A percentile compares a stretch with the other conserved stretches of the same genome.
Conservation (phyloP, 2,329 filamentous ascomycete species). For the Clarireedia homoeocarpa region DNA sequence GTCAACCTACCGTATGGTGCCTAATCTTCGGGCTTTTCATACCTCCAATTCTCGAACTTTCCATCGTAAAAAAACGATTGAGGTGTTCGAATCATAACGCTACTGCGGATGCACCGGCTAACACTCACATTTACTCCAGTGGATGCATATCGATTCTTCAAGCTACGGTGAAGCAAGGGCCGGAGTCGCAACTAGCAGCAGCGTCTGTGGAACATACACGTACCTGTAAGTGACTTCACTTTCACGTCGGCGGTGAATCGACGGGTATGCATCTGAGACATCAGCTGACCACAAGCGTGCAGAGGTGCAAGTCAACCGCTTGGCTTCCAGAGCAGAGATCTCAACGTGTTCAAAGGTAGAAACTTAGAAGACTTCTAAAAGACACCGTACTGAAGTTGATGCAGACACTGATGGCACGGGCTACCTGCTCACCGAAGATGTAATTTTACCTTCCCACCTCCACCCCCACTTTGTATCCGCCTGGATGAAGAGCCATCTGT, state of each 20-base stretch:
- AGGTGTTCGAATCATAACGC: too few species aligned
- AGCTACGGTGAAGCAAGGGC: slow-evolving; percentile 57
- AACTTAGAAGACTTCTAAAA: background rate
- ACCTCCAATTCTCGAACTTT: background rate
- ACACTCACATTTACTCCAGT: slow-evolving; percentile 27
- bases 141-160: slow-evolving; percentile 57
- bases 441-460: slow-evolving; percentile 28
- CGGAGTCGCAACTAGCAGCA: slow-evolving; percentile 52
- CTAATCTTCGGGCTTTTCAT: background rate
- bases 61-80: too few species aligned
- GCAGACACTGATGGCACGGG: slow-evolving; percentile 53
- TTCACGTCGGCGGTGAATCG: too few species aligned
- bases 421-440: slow-evolving; percentile 57
- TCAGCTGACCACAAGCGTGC: background rate
- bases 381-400: background rate
- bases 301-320: slow-evolving; percentile 27
- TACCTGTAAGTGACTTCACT: slow-evolving; percentile 31
- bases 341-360: slow-evolving; percentile 27
- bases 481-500: too few species aligned
- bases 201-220: slow-evolving; percentile 53
- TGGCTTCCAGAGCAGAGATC: slow-evolving; percentile 28
- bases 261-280: background rate
- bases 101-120: background rate
- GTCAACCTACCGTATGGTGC: background rate
- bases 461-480: too few species aligned